phyloP scores from a whole-genome alignment of 768 basidiomycete species.

The Amanita inopinata region DNA sequence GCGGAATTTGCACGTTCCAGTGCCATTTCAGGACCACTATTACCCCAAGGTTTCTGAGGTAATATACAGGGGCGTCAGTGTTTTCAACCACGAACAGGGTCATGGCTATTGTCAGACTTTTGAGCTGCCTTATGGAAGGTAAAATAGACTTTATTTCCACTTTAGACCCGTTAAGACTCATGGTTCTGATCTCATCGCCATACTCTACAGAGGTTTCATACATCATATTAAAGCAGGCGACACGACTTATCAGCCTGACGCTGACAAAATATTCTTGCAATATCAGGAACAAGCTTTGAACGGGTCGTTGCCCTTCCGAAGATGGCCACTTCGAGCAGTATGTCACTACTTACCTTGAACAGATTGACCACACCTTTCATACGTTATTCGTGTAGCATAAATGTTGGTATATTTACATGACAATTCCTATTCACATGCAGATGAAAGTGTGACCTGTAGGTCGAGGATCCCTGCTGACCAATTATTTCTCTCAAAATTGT shows the following conservation, averaged over 20 bases:
- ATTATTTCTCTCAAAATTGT: constrained; percentile 86
- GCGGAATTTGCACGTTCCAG: constrained; percentile 21
- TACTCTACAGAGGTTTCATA: constrained; percentile 44
- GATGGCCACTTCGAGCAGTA: constrained; percentile 65
- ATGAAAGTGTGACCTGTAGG: constrained; percentile 29
- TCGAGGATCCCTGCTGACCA: constrained; percentile 60
- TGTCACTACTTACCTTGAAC: constrained; percentile 15
- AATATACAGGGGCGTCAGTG: constrained; percentile 10
- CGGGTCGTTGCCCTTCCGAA: constrained; percentile 50
- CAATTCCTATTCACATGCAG: neutral
- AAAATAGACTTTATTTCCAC: constrained; percentile 8
- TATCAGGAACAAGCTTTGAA: constrained; percentile 59
- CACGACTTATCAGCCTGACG: constrained; percentile 29
- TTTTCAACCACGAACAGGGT: constrained; percentile 16
- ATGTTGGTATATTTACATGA: constrained; percentile 29
- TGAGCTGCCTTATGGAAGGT: constrained; percentile 38
- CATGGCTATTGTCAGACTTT: constrained; percentile 34
- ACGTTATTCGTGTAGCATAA: constrained; percentile 43
- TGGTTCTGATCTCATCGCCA: neutral
- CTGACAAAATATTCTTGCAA: constrained; percentile 47
- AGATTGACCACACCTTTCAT: neutral
- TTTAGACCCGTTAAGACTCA: no score
- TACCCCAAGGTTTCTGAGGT: constrained; percentile 24
- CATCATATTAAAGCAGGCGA: constrained; percentile 43
- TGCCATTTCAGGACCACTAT: constrained; percentile 22